A percentile compares a stretch with the other conserved stretches of the same genome.
phyloP scores from a whole-genome alignment of 1,139 yeast genomes.

The Suhomyces bokatorum region DNA sequence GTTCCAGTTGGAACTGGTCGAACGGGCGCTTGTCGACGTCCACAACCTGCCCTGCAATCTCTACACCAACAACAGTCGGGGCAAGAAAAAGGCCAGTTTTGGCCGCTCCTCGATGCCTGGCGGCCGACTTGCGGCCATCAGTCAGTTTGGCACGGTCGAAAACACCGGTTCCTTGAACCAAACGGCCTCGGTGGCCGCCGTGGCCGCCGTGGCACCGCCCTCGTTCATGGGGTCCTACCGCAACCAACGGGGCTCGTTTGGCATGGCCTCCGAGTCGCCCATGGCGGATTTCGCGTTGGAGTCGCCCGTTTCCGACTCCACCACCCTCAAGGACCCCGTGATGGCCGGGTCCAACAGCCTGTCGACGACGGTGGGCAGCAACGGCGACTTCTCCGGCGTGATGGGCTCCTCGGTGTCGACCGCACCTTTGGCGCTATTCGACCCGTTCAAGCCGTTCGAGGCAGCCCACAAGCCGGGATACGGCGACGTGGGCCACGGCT shows the following conservation, averaged over 20 bases:
- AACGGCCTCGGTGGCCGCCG: no score
- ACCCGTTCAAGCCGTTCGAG: conserved; percentile 25
- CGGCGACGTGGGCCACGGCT: not conserved
- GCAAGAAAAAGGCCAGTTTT: conserved; percentile 8
- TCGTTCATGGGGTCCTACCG: not conserved
- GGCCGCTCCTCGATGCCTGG: not conserved
- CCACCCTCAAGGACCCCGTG: conserved; percentile 9
- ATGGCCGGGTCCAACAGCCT: conserved; percentile 9
- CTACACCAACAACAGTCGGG: conserved; percentile 7
- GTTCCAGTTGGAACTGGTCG: conserved; percentile 35
- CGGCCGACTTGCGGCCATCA: not conserved
- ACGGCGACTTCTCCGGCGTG: not conserved
- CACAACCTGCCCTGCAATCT: conserved; percentile 30
- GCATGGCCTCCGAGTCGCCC: not conserved
- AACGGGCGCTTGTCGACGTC: conserved; percentile 31
- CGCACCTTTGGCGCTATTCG: conserved; percentile 15
- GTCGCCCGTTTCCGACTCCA: not conserved
- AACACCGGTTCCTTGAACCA: no score
- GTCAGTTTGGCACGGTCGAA: no score
- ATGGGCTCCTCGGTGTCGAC: not conserved
- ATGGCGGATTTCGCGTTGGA: not conserved
- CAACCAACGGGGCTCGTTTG: not conserved
- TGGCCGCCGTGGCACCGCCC: no score
- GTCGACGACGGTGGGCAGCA: conserved; percentile 7
- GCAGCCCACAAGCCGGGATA: not conserved